phyloP scores from a whole-genome alignment of 1,284 basidiomycete species.

The Sanghuangporus sanghuang region DNA sequence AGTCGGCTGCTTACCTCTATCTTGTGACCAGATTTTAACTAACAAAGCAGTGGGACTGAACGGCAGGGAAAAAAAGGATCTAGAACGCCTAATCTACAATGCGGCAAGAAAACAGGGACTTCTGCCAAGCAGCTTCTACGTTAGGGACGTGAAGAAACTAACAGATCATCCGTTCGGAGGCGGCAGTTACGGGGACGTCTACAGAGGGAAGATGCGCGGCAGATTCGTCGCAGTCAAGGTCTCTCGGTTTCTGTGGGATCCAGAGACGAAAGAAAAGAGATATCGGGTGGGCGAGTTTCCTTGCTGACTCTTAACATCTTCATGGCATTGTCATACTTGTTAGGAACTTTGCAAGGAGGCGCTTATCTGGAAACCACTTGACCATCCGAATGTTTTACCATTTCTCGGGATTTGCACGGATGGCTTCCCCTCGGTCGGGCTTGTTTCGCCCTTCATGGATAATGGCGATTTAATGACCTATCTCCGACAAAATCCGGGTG shows the following conservation, averaged over 20 bases:
- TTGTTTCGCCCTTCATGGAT: conserved; percentile 5
- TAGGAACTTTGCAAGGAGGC: not conserved
- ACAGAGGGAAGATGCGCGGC: not conserved
- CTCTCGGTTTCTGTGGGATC: not conserved
- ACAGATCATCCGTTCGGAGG: not conserved
- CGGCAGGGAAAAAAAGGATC: not conserved
- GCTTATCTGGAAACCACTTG: not conserved
- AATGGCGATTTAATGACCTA: not conserved
- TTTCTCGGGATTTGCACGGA: conserved; percentile 4
- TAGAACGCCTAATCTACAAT: not conserved
- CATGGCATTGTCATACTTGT: not conserved
- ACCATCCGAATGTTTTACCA: not conserved
- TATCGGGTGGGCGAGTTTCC: not conserved
- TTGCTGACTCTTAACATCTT: not conserved
- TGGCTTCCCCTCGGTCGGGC: not conserved
- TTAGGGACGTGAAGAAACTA: not conserved
- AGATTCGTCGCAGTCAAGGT: not conserved
- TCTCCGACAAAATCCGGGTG: not conserved
- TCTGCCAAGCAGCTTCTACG: not conserved
- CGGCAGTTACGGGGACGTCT: not conserved
- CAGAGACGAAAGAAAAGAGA: not conserved
- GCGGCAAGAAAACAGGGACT: not conserved
- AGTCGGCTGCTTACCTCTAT: not conserved
- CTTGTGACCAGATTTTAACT: not conserved
- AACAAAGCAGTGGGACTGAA: not conserved